A percentile compares a stretch with the other conserved stretches of the same genome.
Conservation (phyloP, 805 yeast species). For the Candida montana region DNA sequence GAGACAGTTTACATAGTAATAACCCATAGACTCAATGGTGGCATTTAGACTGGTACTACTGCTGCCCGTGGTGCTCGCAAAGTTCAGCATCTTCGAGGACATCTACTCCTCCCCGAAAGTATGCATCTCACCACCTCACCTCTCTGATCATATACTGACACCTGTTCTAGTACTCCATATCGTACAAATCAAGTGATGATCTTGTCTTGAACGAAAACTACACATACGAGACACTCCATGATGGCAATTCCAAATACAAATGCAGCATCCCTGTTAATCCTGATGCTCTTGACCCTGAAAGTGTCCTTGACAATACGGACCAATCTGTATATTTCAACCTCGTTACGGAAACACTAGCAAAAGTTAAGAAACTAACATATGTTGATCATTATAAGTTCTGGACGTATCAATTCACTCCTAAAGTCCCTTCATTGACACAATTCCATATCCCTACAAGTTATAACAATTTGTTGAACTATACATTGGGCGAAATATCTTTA, state of each 20-base stretch:
- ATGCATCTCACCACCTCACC: background rate
- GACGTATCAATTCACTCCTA: conserved; percentile 2
- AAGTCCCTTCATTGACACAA: conserved; percentile 1
- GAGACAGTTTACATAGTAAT: too few relatives aligned
- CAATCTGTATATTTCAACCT: background rate
- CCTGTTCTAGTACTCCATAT: background rate
- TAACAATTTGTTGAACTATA: background rate
- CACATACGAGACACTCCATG: background rate
- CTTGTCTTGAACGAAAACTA: background rate
- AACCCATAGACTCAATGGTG: too few relatives aligned
- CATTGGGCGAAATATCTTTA: background rate
- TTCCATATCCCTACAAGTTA: background rate
- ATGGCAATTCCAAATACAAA: background rate
- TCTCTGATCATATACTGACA: background rate
- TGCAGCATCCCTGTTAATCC: background rate
- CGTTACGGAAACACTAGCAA: background rate
- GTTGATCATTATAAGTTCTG: conserved; percentile 5
- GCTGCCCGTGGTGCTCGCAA: background rate
- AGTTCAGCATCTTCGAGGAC: conserved; percentile 19
- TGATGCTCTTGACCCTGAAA: background rate
- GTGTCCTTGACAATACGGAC: background rate
- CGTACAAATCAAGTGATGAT: background rate
- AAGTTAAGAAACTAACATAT: background rate
- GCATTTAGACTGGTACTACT: background rate
- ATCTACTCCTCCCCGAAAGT: conserved; percentile 20